A percentile compares a stretch with the other conserved stretches of the same genome.
Evolutionary conservation across 768 basidiomycete species (phyloP).

Genomic region (Boletellus ananiceps): DNA sequence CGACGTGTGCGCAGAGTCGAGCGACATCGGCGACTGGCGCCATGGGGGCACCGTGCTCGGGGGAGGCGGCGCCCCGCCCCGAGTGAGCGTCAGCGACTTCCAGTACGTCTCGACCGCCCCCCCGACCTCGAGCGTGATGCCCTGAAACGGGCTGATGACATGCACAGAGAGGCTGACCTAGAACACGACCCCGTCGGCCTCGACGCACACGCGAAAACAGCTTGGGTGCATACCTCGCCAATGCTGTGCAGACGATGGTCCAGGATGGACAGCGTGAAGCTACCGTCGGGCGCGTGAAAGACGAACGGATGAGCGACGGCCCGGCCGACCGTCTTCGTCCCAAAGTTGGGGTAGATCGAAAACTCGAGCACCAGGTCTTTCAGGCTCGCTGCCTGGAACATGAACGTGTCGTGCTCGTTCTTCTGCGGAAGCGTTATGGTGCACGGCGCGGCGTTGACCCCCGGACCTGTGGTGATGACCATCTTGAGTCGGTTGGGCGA

Average conservation of each 20-base stretch:
- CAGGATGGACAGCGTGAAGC: slow-evolving; percentile 72
- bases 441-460: slow-evolving; percentile 83
- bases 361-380: slow-evolving; percentile 79
- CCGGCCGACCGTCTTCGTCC: slow-evolving; percentile 92
- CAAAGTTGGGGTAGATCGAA: slow-evolving; percentile 95
- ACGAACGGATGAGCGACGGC: slow-evolving; percentile 80
- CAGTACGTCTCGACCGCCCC: slow-evolving; percentile 97
- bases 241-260: slow-evolving; percentile 92
- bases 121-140: slow-evolving; percentile 89
- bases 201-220: neutral
- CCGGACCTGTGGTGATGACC: slow-evolving; percentile 87
- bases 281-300: slow-evolving; percentile 54
- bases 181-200: slow-evolving; percentile 6
- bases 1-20: slow-evolving; percentile 61
- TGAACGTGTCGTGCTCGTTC: slow-evolving; percentile 66
- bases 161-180: slow-evolving; percentile 87
- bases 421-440: slow-evolving; percentile 82
- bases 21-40: slow-evolving; percentile 30
- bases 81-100: slow-evolving; percentile 62
- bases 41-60: slow-evolving; percentile 34
- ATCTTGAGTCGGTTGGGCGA: slow-evolving; percentile 82
- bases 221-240: slow-evolving; percentile 63
- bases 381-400: slow-evolving; percentile 80
- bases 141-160: slow-evolving; percentile 84
- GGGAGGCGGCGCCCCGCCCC: slow-evolving; percentile 30